Evolutionary conservation across 257 asterid species (phyloP), one percentile per base, ranked within the genome.

Genomic region (Solanum bukasovii): DNA sequence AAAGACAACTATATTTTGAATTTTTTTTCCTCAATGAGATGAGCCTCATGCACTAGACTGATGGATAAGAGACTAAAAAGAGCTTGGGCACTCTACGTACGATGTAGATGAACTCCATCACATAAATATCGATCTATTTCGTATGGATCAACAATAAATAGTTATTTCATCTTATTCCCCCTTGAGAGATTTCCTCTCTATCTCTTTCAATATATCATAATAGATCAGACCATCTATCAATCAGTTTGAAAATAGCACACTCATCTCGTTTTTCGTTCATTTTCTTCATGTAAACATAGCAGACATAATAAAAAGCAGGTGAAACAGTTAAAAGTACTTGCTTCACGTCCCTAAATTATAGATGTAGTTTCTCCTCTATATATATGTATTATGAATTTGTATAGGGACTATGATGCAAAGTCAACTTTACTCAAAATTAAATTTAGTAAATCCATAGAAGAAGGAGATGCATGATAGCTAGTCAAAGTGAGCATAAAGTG

Each of bases 191-290:
- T 7, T 21, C 27, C 27, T 59, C 67, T 59, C 1, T 21, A 59
- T 59, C 27, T 59, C 67, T 59, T 59, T 59, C 67, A 59, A 59
- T 59, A 5, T 59, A 59, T 8, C 25, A 59, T 59, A 59, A 20
- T 0, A 59, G 2, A 21, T 59, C 1, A 21, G 5, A 3, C 2
- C 0, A 59, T 59, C 67, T 7, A 59, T 7, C 13, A 21, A 59
- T 59, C 12, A 21, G 4, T 59, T 59, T 7, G 0, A 59, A 59
- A 59, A 59, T 59, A 59, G 2, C 25, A 59, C 12, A 7, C 5
- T 2, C 11, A 56, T 56, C 25, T 56, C 5, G 0, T 3, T 56
- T 56, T 56, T 3, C 65, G 5, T 56, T 20, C 25, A 56, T 56
- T 56, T 56, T 56, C 0, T 20, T 5, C 27, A 59, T 0, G 5